phyloP scores from a whole-genome alignment of 352 stramenopile genomes.

The Pythium folliculosum region DNA sequence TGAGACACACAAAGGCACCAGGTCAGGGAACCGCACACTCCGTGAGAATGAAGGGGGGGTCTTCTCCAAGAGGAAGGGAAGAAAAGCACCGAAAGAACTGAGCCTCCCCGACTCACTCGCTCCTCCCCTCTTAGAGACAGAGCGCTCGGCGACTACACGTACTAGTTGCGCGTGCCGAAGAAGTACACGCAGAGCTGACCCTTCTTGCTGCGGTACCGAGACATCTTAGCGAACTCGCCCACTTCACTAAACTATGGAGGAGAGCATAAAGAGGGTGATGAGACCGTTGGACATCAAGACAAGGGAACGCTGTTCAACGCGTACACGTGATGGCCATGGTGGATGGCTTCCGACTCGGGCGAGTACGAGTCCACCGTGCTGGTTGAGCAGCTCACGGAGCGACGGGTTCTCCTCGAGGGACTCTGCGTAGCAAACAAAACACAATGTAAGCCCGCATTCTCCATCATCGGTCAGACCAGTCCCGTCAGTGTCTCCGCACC shows the following conservation, averaged over 20 bases:
- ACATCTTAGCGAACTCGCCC: conserved; percentile 83
- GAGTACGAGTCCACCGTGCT: conserved; percentile 75
- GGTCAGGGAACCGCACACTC: background rate
- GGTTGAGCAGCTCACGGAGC: conserved; percentile 71
- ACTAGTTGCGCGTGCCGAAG: conserved; percentile 88
- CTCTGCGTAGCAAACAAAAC: conserved; percentile 34
- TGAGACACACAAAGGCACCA: conserved; percentile 1
- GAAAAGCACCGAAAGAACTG: background rate
- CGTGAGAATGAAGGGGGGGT: background rate
- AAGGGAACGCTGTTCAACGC: background rate
- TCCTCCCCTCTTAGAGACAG: background rate
- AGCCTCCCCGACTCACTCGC: background rate
- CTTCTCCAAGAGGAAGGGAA: background rate
- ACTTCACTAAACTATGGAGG: conserved; percentile 70
- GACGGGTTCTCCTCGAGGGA: conserved; percentile 59
- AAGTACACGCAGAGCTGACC: conserved; percentile 85
- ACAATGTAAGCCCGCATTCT: background rate
- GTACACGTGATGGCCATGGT: conserved; percentile 80
- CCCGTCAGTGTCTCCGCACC: conserved; percentile 17
- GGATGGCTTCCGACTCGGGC: conserved; percentile 79
- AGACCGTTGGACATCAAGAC: background rate
- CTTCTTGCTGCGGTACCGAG: conserved; percentile 70
- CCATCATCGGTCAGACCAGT: background rate
- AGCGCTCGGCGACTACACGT: conserved; percentile 26
- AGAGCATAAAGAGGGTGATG: background rate